Evolutionary conservation across 768 basidiomycete species (phyloP).

Genomic region (Leccinum subgranulosum): DNA sequence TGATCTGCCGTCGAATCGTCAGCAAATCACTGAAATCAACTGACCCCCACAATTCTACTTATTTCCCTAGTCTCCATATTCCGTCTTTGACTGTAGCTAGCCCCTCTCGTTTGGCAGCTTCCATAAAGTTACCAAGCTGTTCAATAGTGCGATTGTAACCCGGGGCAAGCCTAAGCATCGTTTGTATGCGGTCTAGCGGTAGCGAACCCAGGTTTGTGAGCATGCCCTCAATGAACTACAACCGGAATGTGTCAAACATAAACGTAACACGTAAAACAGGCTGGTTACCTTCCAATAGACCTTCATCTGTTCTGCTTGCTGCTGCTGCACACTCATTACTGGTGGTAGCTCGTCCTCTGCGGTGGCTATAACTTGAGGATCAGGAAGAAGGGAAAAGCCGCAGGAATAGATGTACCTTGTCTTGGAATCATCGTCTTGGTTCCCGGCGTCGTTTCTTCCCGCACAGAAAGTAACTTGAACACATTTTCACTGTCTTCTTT

Average conservation of each 20-base stretch:
- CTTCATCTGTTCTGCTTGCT: constrained; percentile 81
- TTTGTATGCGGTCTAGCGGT: constrained; percentile 79
- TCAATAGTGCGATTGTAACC: constrained; percentile 79
- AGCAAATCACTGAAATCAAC: neutral
- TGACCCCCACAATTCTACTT: neutral
- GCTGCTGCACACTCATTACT: constrained; percentile 59
- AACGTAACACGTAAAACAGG: neutral
- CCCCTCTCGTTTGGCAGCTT: constrained; percentile 75
- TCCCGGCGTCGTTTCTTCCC: constrained; percentile 42
- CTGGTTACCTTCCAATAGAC: constrained; percentile 78
- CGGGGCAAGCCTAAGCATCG: constrained; percentile 81
- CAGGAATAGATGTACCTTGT: constrained; percentile 18
- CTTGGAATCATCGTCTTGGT: constrained; percentile 20
- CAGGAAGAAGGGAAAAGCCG: neutral
- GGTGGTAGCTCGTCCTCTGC: constrained; percentile 48
- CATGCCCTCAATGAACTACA: constrained; percentile 87
- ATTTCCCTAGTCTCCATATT: constrained; percentile 55
- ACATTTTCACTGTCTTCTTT: constrained; percentile 59
- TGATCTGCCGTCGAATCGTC: constrained; percentile 6
- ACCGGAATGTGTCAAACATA: constrained; percentile 3
- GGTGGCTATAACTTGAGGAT: constrained; percentile 17
- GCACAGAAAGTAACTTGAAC: constrained; percentile 64
- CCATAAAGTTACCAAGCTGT: constrained; percentile 77
- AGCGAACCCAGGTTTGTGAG: constrained; percentile 81
- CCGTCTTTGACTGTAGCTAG: constrained; percentile 69